Conservation (phyloP, 2,329 filamentous ascomycete species). For the Kalmusia sp. region DNA sequence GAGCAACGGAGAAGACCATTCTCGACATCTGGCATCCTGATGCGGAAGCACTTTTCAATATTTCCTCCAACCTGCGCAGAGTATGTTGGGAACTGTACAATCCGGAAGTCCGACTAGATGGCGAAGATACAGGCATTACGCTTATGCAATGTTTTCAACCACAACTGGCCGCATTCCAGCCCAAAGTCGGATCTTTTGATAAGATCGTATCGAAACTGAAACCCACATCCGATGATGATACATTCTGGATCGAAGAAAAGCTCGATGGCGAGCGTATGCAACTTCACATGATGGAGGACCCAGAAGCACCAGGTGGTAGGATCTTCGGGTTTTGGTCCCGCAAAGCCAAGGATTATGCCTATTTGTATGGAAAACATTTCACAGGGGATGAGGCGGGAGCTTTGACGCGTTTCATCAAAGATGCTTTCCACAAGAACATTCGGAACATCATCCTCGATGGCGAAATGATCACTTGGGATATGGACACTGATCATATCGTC, state of each 20-base stretch:
- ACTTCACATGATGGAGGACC: conserved; percentile 84
- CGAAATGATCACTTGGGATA: conserved; percentile 99
- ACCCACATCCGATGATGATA: conserved; percentile 71
- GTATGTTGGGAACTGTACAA: conserved; percentile 95
- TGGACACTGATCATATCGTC: conserved; percentile 80
- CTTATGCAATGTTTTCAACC: conserved; percentile 97
- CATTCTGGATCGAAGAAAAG: conserved; percentile 98
- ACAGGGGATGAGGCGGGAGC: conserved; percentile 74
- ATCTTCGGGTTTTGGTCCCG: conserved; percentile 91
- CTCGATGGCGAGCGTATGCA: conserved; percentile 97
- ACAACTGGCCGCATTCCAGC: conserved; percentile 91
- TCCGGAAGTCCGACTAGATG: conserved; percentile 73
- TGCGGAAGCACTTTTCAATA: conserved; percentile 72
- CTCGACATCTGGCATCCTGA: conserved; percentile 70
- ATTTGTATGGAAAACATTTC: conserved; percentile 83
- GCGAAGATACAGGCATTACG: conserved; percentile 75
- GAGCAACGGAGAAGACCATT: conserved; percentile 86
- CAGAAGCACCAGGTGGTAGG: conserved; percentile 70
- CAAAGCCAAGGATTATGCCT: conserved; percentile 95
- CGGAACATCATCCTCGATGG: conserved; percentile 91
- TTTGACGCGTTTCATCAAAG: conserved; percentile 78
- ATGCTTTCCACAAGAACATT: conserved; percentile 79
- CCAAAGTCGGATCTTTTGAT: conserved; percentile 71
- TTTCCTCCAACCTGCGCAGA: conserved; percentile 85
- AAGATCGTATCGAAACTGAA: conserved; percentile 76